Evolutionary conservation across 148 eudicot genomes (phyloP).

Genomic region (Vaccinium corymbosum): DNA sequence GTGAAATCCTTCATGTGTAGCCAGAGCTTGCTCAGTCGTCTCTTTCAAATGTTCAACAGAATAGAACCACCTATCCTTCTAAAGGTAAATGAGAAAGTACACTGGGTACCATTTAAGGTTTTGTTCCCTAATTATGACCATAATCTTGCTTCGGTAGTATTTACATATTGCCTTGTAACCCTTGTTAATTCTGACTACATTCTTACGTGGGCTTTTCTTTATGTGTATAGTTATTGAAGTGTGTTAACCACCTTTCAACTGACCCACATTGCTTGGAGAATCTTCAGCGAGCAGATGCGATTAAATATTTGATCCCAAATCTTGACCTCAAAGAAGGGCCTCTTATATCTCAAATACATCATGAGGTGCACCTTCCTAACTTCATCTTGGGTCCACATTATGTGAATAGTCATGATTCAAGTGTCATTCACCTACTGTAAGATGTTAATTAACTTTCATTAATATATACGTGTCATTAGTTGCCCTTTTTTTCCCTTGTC

Average conservation of each 20-base stretch:
- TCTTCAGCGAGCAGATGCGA: slow-evolving; percentile 98
- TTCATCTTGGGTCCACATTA: slow-evolving; percentile 3
- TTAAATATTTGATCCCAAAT: slow-evolving; percentile 88
- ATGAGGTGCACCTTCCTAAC: slow-evolving; percentile 53
- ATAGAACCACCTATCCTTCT: slow-evolving; percentile 88
- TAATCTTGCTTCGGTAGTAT: neutral
- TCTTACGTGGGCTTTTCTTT: slow-evolving; percentile 10
- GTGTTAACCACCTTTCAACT: slow-evolving; percentile 85
- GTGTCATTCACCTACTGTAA: neutral
- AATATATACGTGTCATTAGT: neutral
- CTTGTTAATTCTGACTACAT: neutral
- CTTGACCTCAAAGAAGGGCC: slow-evolving; percentile 97
- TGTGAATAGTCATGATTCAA: neutral
- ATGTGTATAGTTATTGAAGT: slow-evolving; percentile 66
- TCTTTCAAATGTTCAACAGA: slow-evolving; percentile 93
- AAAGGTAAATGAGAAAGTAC: slow-evolving; percentile 47
- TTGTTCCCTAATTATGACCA: neutral
- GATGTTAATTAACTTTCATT: neutral
- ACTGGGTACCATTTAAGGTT: neutral
- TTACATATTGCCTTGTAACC: neutral
- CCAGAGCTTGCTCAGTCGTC: slow-evolving; percentile 88
- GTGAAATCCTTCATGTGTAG: slow-evolving; percentile 95
- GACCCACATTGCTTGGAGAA: slow-evolving; percentile 97
- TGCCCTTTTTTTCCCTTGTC: neutral
- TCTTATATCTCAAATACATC: slow-evolving; percentile 84